Percentiles rank a stretch among this genome's conserved stretches.
Conservation (phyloP, 345 rosid species). For the Boechera retrofracta region DNA sequence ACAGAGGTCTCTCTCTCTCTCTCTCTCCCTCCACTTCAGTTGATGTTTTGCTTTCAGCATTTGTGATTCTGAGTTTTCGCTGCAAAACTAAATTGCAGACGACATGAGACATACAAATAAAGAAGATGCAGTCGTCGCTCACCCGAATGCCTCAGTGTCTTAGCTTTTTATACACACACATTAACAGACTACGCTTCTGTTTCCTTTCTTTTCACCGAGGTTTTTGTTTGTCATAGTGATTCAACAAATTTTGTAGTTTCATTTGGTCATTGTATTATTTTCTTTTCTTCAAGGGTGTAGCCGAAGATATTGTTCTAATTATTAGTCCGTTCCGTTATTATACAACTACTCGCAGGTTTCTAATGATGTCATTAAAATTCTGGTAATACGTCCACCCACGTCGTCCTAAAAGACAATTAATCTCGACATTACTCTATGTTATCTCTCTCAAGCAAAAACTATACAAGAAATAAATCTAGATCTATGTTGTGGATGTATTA, state of each 20-base stretch:
- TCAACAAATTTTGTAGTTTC: slow-evolving; percentile 42
- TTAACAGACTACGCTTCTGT: slow-evolving; percentile 26
- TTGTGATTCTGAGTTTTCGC: background rate
- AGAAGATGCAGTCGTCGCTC: slow-evolving; percentile 28
- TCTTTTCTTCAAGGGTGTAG: slow-evolving; percentile 2
- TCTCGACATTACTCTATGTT: background rate
- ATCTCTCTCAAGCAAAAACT: too few relatives aligned
- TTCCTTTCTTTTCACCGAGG: background rate
- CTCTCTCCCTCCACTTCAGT: background rate
- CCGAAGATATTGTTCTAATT: background rate
- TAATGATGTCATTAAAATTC: background rate
- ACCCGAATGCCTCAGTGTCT: slow-evolving; percentile 18
- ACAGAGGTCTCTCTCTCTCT: slow-evolving; percentile 19
- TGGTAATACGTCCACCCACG: background rate
- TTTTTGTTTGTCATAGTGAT: slow-evolving; percentile 9
- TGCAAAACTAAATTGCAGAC: slow-evolving; percentile 15
- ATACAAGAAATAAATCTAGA: background rate
- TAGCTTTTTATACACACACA: background rate
- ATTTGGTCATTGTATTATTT: slow-evolving; percentile 6
- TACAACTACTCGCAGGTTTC: background rate
- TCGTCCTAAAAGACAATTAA: background rate
- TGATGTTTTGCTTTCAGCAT: background rate
- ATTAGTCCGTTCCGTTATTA: background rate
- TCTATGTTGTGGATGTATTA: background rate
- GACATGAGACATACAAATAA: slow-evolving; percentile 31